These are phyloP conservation scores for Chlamydomonas incerta DNA, from an alignment of 139 green algal genomes.

Conservation along the genomic window DNA sequence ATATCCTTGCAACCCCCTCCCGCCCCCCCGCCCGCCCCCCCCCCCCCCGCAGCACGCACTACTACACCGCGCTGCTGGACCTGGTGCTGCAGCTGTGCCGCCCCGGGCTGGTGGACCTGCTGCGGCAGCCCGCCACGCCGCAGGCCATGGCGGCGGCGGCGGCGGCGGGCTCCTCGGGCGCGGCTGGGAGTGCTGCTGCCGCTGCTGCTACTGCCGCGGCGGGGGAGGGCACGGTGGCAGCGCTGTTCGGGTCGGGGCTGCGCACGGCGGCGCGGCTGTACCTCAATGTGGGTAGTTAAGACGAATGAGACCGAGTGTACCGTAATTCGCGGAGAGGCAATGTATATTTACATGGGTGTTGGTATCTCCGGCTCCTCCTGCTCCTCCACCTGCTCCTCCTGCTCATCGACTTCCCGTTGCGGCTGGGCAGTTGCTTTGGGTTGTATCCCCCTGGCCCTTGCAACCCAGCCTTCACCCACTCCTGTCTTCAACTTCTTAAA, in stretches of 20 bases:
- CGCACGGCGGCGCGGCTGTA: slow-evolving; percentile 15
- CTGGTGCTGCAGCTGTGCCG: slow-evolving; percentile 58
- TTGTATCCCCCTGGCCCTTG: too few species aligned
- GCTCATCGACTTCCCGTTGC: too few species aligned
- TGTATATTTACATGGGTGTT: too few species aligned
- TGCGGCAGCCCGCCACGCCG: slow-evolving; percentile 26
- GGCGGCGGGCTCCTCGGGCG: background rate
- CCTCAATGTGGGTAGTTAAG: slow-evolving; percentile 26
- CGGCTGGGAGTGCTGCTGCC: background rate
- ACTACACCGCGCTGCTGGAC: slow-evolving; percentile 65
- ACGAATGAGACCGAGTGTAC: too few species aligned
- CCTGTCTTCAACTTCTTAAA: too few species aligned
- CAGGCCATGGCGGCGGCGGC: background rate
- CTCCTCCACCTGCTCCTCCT: too few species aligned
- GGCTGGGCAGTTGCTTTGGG: too few species aligned
- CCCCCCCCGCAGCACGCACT: slow-evolving; percentile 38
- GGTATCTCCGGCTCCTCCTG: too few species aligned
- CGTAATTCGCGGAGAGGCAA: too few species aligned
- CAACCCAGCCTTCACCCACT: too few species aligned
- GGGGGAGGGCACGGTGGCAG: background rate
- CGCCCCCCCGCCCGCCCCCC: background rate
- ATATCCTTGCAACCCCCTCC: background rate
- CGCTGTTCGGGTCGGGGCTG: background rate
- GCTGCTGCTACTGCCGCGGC: background rate
- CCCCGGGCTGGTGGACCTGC: slow-evolving; percentile 32